Percentiles rank a stretch among this genome's conserved stretches.
Evolutionary conservation across 2,329 filamentous ascomycete genomes (phyloP).

Genomic region (Phyllosticta paracitricarpa): DNA sequence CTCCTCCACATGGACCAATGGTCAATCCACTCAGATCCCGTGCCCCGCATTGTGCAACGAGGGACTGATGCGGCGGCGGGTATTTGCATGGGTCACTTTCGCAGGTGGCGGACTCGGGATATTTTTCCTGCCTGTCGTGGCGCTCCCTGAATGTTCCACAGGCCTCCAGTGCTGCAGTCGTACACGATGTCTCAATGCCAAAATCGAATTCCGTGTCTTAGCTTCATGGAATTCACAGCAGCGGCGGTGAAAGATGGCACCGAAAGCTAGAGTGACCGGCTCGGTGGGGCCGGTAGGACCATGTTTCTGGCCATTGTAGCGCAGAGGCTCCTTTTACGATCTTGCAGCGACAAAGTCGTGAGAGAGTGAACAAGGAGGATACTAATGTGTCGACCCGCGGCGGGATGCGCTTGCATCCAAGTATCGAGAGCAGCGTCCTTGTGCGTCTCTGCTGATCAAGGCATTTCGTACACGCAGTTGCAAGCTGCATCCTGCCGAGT

Average conservation of each 20-base stretch:
- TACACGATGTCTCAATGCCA: not conserved
- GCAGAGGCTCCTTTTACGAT: not conserved
- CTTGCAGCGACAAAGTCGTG: not conserved
- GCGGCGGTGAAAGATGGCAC: not conserved
- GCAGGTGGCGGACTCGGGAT: not conserved
- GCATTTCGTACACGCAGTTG: not conserved
- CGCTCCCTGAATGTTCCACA: not conserved
- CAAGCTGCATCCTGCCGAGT: not conserved
- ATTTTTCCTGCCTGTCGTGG: not conserved
- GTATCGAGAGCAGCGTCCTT: no score
- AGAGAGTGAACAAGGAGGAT: not conserved
- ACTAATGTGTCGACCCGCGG: not conserved
- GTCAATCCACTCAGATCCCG: not conserved
- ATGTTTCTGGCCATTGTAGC: not conserved
- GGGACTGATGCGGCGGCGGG: not conserved
- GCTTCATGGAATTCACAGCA: not conserved
- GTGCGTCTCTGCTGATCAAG: no score
- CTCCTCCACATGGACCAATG: not conserved
- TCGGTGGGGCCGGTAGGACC: not conserved
- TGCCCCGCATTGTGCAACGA: not conserved
- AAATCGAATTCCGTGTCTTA: not conserved
- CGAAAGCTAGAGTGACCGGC: not conserved
- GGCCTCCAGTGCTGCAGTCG: not conserved
- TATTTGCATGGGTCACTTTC: not conserved
- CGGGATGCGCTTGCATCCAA: not conserved